Evolutionary conservation across 2,329 filamentous ascomycete genomes (phyloP).

Genomic region (Septoria linicola): DNA sequence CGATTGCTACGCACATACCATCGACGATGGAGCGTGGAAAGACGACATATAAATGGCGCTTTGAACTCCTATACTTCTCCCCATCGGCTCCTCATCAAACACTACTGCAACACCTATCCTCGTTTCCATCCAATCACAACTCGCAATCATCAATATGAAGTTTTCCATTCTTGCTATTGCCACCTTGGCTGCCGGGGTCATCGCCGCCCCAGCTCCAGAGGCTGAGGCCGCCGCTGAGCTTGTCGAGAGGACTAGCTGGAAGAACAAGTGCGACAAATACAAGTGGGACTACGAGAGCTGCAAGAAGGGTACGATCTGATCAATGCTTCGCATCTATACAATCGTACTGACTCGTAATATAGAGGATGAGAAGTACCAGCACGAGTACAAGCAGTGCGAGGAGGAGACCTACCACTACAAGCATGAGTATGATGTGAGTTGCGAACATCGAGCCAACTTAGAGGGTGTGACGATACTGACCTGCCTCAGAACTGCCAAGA

Average conservation of each 20-base stretch:
- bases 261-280: constrained; percentile 8
- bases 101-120: too few species aligned
- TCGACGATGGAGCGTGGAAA: too few species aligned
- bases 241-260: constrained; percentile 5
- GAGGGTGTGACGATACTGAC: background rate
- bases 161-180: constrained; percentile 8
- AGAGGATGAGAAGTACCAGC: constrained; percentile 7
- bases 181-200: constrained; percentile 2
- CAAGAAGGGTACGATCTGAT: constrained; percentile 5
- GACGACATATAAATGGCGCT: too few species aligned
- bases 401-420: constrained; percentile 7
- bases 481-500: background rate
- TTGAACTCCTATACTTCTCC: too few species aligned
- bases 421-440: constrained; percentile 3
- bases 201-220: constrained; percentile 10
- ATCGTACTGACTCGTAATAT: background rate
- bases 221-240: constrained; percentile 1
- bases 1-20: too few species aligned
- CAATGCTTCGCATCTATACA: background rate
- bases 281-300: constrained; percentile 10
- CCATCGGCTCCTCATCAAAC: too few species aligned
- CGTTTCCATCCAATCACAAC: too few species aligned
- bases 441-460: background rate
- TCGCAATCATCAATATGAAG: constrained; percentile 10
- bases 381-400: constrained; percentile 9